Evolutionary conservation across 2,329 filamentous ascomycete genomes (phyloP).

Genomic region (Trichoderma polysporum): DNA sequence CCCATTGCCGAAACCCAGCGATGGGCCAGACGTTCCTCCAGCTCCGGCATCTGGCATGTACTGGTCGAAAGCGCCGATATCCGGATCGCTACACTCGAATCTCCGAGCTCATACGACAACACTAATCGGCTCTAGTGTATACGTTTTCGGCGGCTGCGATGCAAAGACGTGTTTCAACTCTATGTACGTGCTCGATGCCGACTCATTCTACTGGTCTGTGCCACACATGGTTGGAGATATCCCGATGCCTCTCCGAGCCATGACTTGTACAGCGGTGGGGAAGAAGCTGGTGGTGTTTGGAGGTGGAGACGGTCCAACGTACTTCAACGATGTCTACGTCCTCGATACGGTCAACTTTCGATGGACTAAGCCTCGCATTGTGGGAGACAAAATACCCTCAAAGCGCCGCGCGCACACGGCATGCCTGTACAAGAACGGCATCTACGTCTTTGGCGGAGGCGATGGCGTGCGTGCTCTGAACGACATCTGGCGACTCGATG

Average conservation of each 20-base stretch:
- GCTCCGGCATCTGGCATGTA: conserved; percentile 72
- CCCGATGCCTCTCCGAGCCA: conserved; percentile 64
- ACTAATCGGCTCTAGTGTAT: conserved; percentile 64
- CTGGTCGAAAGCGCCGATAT: conserved; percentile 66
- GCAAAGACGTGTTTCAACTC: conserved; percentile 67
- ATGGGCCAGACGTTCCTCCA: conserved; percentile 58
- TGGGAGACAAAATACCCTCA: conserved; percentile 58
- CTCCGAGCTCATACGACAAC: conserved; percentile 67
- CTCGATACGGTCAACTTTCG: conserved; percentile 69
- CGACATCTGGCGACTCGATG: conserved; percentile 71
- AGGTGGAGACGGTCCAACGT: conserved; percentile 67
- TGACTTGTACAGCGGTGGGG: conserved; percentile 70
- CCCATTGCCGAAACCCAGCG: conserved; percentile 55
- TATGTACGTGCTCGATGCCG: conserved; percentile 67
- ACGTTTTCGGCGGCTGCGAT: conserved; percentile 69
- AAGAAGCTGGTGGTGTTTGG: conserved; percentile 71
- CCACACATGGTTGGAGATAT: conserved; percentile 65
- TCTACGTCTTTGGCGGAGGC: conserved; percentile 71
- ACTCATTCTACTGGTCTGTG: conserved; percentile 67
- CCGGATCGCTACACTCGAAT: conserved; percentile 59
- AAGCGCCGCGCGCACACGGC: conserved; percentile 67
- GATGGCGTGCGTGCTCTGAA: conserved; percentile 69
- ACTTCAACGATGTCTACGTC: conserved; percentile 72
- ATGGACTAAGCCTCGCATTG: conserved; percentile 62
- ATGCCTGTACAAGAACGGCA: conserved; percentile 69